Evolutionary conservation across 2,329 filamentous ascomycete species (phyloP).

Genomic region (Cladosporium sp.): DNA sequence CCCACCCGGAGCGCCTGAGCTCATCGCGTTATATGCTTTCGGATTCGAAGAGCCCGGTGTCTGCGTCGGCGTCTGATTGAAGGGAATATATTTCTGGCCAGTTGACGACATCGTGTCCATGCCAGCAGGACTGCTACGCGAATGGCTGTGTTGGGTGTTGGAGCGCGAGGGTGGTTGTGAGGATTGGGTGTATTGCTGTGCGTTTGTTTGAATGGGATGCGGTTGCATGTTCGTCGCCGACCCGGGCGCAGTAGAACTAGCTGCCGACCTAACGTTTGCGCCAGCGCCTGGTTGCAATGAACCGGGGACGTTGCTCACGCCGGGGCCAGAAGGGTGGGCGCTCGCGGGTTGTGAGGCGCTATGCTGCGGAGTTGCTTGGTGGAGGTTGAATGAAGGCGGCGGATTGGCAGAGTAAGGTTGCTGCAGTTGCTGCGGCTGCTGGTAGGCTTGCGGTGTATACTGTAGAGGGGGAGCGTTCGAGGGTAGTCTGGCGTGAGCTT

Average conservation of each 20-base stretch:
- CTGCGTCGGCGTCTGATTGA: slow-evolving; percentile 58
- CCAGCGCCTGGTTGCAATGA: slow-evolving; percentile 54
- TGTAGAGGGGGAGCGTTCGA: slow-evolving; percentile 16
- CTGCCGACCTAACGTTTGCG: slow-evolving; percentile 43
- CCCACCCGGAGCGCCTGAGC: slow-evolving; percentile 47
- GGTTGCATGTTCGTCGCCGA: slow-evolving; percentile 28
- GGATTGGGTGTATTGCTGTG: slow-evolving; percentile 51
- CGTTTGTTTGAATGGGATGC: slow-evolving; percentile 42
- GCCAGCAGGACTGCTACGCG: slow-evolving; percentile 74
- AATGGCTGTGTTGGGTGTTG: slow-evolving; percentile 68
- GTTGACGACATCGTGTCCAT: slow-evolving; percentile 19
- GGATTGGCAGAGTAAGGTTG: slow-evolving; percentile 44
- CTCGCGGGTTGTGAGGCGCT: slow-evolving; percentile 14
- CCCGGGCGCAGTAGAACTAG: slow-evolving; percentile 23
- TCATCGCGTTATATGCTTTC: slow-evolving; percentile 46
- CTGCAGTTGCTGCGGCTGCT: slow-evolving; percentile 42
- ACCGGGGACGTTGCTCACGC: slow-evolving; percentile 49
- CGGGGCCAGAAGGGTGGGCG: slow-evolving; percentile 18
- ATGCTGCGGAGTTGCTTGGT: slow-evolving; percentile 38
- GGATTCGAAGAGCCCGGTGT: slow-evolving; percentile 35
- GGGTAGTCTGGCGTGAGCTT: slow-evolving; percentile 8
- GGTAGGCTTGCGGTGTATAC: slow-evolving; percentile 31
- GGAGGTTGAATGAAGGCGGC: slow-evolving; percentile 55
- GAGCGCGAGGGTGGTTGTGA: slow-evolving; percentile 56
- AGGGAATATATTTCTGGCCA: slow-evolving; percentile 60